Evolutionary conservation across 2,329 filamentous ascomycete species (phyloP), one percentile per base, ranked within the genome.

Genomic region (Chaetomium sp.): DNA sequence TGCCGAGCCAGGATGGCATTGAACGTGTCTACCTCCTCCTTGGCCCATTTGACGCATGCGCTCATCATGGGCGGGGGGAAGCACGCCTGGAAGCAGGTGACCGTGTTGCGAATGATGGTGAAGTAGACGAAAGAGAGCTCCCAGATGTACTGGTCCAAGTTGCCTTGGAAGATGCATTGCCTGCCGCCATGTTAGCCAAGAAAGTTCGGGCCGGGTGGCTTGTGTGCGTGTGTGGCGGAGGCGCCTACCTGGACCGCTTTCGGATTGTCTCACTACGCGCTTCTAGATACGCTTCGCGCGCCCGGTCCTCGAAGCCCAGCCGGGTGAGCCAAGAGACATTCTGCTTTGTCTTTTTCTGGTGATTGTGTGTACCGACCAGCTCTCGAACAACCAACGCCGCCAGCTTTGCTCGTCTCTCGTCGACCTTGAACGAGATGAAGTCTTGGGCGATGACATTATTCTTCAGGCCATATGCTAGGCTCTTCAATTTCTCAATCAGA

Each of bases 31-130:
- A 98, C 87, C 74, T 96, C 89, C 71, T 95, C 90, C 77, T 97
- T 98, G n/a, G 93, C 93, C 95, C 95, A 99, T 74, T 94, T 96
- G 72, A 99, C 94, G 72, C 93, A 96, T 0, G 93, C 93, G 72
- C 92, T 96, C 85, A 95, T 96, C 81, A 95, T 92, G 16, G 88
- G 83, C 29, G 91, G 85, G 12, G 93, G 89, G 75, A 98, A 98
- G 75, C 92, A 96, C 60, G 82, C 81, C 74, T 96, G 92, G 77
- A 95, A 97, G 73, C 91, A 93, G 73, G 86, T 85, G 66, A 98
- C 90, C 0, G 95, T 98, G 78, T 98, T 97, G 71, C 92, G 89
- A 74, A 99, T 94, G 69, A 97, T 85, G 61, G 89, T 93, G 78
- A 99, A 99, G 77, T 97, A 97, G 64, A 97, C 93, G 77, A 93